A percentile compares a stretch with the other conserved stretches of the same genome.
phyloP scores from a whole-genome alignment of 176 grass and related monocot species.

The Carex parvula region DNA sequence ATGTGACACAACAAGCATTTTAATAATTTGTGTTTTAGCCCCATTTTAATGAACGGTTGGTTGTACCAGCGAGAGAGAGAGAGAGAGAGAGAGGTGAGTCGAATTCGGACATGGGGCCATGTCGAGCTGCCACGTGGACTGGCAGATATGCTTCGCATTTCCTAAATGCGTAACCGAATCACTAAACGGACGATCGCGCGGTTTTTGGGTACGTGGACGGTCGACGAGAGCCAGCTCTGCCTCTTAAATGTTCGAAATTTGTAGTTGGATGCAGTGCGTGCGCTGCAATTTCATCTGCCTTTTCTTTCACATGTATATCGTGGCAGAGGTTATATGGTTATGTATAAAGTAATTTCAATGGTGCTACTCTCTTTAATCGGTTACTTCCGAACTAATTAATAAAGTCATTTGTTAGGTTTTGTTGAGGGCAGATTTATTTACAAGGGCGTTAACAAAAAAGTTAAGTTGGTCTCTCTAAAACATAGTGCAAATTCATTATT shows the following conservation, averaged over 20 bases:
- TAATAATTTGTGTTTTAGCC: neutral
- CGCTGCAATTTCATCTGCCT: neutral
- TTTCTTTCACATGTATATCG: neutral
- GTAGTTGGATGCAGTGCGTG: constrained; percentile 2
- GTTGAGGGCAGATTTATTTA: neutral
- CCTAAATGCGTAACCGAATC: constrained; percentile 15
- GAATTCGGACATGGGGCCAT: neutral
- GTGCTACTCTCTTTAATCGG: neutral
- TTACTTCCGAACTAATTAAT: neutral
- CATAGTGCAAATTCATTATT: too few relatives aligned
- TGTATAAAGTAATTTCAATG: neutral
- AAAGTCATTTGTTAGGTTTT: constrained; percentile 10
- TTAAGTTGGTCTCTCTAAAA: too few relatives aligned
- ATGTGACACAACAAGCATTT: neutral
- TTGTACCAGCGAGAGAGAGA: neutral
- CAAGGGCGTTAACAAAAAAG: too few relatives aligned
- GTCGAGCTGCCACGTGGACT: neutral
- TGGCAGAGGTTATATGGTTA: neutral
- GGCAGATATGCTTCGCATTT: neutral
- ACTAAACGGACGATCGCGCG: neutral
- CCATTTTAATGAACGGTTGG: constrained; percentile 10
- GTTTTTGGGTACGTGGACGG: constrained; percentile 2
- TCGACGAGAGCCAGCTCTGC: neutral
- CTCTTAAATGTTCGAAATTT: constrained; percentile 14
- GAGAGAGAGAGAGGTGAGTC: neutral